Evolutionary conservation across 1,284 basidiomycete genomes (phyloP), one percentile per base, ranked within the genome.

Genomic region (Trametes versicolor): DNA sequence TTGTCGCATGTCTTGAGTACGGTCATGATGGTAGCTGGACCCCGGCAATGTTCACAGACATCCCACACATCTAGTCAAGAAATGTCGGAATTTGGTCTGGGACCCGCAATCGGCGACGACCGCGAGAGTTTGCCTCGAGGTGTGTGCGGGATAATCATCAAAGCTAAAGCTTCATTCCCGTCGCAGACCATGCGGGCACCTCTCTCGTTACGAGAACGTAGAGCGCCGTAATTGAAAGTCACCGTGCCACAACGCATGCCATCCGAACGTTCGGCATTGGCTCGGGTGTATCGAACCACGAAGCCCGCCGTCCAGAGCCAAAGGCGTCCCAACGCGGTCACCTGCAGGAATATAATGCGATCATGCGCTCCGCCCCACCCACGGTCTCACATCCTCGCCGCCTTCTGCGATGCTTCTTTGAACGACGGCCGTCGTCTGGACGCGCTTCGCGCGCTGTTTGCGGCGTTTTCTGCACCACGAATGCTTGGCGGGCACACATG

Each of bases 371-470:
- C 12, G 50, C 51, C 58, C 36, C 50, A 41, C 58, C 41, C 29
- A 29, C 60, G 61, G 54, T 57, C 61, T 62, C 54, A 57, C 55
- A 57, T 54, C 34, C 59, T 19, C 60, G 52, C 47, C 50, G 60
- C 45, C 52, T 62, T 62, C 61, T 57, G 39, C 37, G 41, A 39
- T 17, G 37, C 37, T 39, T 39, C 37, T 12, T 17, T 39, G 37
- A 39, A 10, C 60, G 60, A 51, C 54, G 53, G 53, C 48, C 61
- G 61, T 29, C 25, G 47, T 37, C 36, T 41, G 51, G 39, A 39
- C 37, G 13, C 21, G 53, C 60, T 62, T 62, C 60, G 50, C 37
- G 60, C 54, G 37, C 19, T 54, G 54, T 23, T 29, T 19, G 48
- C 61, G 55, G 61, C n/a, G 32, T 32, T 34, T 57, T 27, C n/a